Evolutionary conservation across 2,329 filamentous ascomycete species (phyloP).

Genomic region (Fusarium concolor): DNA sequence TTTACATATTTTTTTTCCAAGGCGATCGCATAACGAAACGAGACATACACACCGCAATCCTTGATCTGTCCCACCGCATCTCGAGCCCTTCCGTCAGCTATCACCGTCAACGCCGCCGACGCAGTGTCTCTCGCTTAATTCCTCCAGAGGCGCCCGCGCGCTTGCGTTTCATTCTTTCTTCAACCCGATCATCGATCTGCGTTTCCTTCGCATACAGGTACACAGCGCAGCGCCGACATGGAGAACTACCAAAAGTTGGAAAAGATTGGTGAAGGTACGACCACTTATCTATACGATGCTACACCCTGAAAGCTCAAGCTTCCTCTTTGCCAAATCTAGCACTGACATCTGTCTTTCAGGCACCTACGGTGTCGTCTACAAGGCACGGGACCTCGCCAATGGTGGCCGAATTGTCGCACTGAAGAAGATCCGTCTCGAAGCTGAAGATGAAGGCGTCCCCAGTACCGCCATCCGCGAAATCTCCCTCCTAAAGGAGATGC

Average conservation of each 20-base stretch:
- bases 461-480: conserved; percentile 95
- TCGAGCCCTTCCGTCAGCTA: conserved; percentile 3
- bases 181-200: conserved; percentile 11
- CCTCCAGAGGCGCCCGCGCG: conserved; percentile 10
- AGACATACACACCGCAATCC: conserved; percentile 17
- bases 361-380: conserved; percentile 96
- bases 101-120: conserved; percentile 27
- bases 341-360: conserved; percentile 61
- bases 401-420: conserved; percentile 87
- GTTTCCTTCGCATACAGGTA: conserved; percentile 14
- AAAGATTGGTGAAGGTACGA: conserved; percentile 92
- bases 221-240: conserved; percentile 63
- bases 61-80: conserved; percentile 9
- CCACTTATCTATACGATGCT: conserved; percentile 1
- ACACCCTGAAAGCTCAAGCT: neutral
- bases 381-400: conserved; percentile 86
- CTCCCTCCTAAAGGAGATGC: conserved; percentile 93
- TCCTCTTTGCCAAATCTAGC: neutral
- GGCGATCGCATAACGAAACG: conserved; percentile 1
- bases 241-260: conserved; percentile 97
- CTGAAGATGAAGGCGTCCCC: conserved; percentile 93
- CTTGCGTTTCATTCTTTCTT: conserved; percentile 28
- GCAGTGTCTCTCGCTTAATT: conserved; percentile 34
- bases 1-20: neutral
- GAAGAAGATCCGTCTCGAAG: conserved; percentile 95